These are phyloP conservation scores for Triadica sebifera DNA, from an alignment of 345 rosid species.

Conservation along the genomic window DNA sequence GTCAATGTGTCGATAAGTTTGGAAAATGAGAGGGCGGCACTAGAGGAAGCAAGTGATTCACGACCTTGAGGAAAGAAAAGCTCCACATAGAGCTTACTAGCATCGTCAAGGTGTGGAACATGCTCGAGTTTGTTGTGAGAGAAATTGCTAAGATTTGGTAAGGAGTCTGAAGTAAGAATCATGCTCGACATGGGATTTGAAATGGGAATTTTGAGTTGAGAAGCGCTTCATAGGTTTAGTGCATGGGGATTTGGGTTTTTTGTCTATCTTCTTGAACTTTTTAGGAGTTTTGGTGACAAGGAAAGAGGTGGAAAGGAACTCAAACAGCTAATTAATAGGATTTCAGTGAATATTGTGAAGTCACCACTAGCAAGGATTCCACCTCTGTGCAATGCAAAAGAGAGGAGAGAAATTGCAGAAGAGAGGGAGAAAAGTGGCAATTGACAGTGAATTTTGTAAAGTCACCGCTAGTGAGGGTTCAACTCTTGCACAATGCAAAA, in stretches of 20 bases:
- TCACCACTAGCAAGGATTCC: too few relatives aligned
- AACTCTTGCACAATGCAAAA: too few relatives aligned
- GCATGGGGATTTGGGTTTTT: constrained; percentile 61
- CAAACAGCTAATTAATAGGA: too few relatives aligned
- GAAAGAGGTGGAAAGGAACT: constrained; percentile 87
- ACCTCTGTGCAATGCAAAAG: too few relatives aligned
- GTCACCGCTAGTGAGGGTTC: too few relatives aligned
- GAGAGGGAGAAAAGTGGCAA: too few relatives aligned
- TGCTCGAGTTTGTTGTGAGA: constrained; percentile 61
- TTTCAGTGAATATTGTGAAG: too few relatives aligned
- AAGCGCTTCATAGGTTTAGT: constrained; percentile 56
- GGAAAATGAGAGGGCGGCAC: constrained; percentile 64
- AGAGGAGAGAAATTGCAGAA: too few relatives aligned
- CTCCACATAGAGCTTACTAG: constrained; percentile 76
- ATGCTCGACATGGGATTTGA: constrained; percentile 60
- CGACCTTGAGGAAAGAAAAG: constrained; percentile 94
- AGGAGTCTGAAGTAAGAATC: constrained; percentile 70
- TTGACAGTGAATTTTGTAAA: too few relatives aligned
- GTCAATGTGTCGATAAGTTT: constrained; percentile 59
- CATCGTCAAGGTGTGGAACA: constrained; percentile 69
- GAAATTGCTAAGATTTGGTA: constrained; percentile 53
- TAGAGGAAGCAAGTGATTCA: constrained; percentile 50
- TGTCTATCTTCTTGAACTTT: constrained; percentile 41
- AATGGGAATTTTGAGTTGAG: constrained; percentile 41
- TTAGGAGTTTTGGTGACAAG: constrained; percentile 77